phyloP scores from a whole-genome alignment of 768 basidiomycete species.

The Saitozyma sp. region DNA sequence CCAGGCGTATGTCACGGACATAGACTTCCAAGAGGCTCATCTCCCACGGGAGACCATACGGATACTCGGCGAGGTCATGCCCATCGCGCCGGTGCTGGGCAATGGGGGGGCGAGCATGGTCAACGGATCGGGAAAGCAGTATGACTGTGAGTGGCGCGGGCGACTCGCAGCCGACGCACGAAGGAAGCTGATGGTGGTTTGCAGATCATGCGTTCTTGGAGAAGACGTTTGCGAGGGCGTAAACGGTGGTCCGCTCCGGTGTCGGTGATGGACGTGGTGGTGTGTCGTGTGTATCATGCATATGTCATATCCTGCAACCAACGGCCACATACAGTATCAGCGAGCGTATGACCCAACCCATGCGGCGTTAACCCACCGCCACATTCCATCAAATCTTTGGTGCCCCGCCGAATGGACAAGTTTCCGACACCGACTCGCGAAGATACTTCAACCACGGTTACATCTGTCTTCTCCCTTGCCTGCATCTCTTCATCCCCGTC shows the following conservation, averaged over 20 bases:
- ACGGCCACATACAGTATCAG: too few relatives aligned
- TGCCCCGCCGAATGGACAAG: too few relatives aligned
- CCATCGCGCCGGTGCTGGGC: conserved; percentile 51
- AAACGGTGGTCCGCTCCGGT: neutral
- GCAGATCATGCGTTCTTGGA: conserved; percentile 34
- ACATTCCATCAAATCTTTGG: too few relatives aligned
- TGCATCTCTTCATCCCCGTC: too few relatives aligned
- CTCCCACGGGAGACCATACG: conserved; percentile 72
- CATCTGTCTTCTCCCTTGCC: too few relatives aligned
- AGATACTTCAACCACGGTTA: too few relatives aligned
- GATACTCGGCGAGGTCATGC: conserved; percentile 82
- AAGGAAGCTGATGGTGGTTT: neutral
- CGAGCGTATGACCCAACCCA: too few relatives aligned
- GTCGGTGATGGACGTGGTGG: too few relatives aligned
- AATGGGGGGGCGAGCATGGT: neutral
- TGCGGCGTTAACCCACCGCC: too few relatives aligned
- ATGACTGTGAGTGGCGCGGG: conserved; percentile 33
- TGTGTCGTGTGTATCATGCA: too few relatives aligned
- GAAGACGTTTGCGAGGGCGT: conserved; percentile 20
- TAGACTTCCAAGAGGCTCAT: conserved; percentile 82
- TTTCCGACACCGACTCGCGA: too few relatives aligned
- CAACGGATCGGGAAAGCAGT: conserved; percentile 6
- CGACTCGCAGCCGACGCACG: neutral
- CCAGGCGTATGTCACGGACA: conserved; percentile 87
- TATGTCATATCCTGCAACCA: too few relatives aligned